Base-by-base conservation (phyloP, 2,329 filamentous ascomycete species). In the Aureobasidium sp. region DNA sequence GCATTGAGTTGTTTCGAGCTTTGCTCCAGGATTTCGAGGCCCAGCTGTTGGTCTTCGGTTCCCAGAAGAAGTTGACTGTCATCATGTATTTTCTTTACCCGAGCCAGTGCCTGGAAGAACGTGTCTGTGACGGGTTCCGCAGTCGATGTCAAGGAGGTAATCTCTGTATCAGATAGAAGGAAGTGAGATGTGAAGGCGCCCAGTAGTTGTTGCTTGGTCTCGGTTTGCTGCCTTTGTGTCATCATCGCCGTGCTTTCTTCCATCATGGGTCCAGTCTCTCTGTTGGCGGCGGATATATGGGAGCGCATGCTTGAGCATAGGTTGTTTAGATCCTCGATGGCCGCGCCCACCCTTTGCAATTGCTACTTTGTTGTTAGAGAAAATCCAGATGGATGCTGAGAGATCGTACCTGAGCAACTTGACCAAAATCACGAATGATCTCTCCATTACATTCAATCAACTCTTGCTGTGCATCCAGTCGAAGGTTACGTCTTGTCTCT, bases 381-480 rank as follows among this genome's bases (percentile, higher is more conserved):
- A 25, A 39, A 25, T 9, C 9, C 14, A n/a, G 5, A 15, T 15
- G 20, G 36, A 58, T 31, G 58, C 52, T 27, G 31, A 31, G 6
- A 4, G 55, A 31, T 51, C 56, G 27, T 64, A 93, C 90, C 82
- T 95, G 90, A 34, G 92, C 90, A 66, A 99, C 91, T 61, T 86
- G 83, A 39, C 91, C 90, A 75, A 97, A 97, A 71, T 96, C 91
- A 60, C 84, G 81, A 63, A 97, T 85, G 66, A 97, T 89, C 66
- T 90, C 85, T 55, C 89, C 91, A 84, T 97, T 97, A 75, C 89
- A 91, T 66, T 93, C 85, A 62, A 97, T 92, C 41, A 97, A 89
- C 71, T 97, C 92, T 73, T 89, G 93, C 72, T 97, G 91, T 1
- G 96, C 81, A 71, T 95, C 87, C 1, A 96, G 76, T 17, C 92